Evolutionary conservation across 2,329 filamentous ascomycete genomes (phyloP).

Genomic region (Neofusicoccum parvum): DNA sequence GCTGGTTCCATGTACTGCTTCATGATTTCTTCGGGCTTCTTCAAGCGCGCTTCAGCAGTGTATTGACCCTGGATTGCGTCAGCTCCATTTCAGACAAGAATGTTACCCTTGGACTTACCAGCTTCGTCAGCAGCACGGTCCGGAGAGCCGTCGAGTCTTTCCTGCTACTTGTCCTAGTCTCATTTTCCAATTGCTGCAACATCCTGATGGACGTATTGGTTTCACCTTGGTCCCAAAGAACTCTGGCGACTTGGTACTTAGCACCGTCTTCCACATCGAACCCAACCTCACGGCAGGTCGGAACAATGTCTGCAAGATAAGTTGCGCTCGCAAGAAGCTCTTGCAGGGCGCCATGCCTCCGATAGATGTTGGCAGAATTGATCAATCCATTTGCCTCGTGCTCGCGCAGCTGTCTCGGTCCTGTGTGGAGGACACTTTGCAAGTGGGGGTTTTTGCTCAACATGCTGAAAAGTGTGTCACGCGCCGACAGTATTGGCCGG

Average conservation of each 20-base stretch:
- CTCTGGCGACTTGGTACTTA: conserved; percentile 81
- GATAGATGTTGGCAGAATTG: conserved; percentile 72
- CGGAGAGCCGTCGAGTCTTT: conserved; percentile 26
- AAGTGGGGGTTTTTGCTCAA: conserved; percentile 71
- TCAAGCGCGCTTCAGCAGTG: conserved; percentile 83
- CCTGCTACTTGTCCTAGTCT: conserved; percentile 20
- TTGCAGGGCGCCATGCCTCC: conserved; percentile 79
- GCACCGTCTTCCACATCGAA: conserved; percentile 76
- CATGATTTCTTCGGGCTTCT: conserved; percentile 89
- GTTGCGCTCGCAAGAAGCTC: conserved; percentile 86
- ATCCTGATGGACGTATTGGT: conserved; percentile 86
- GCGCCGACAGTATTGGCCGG: conserved; percentile 76
- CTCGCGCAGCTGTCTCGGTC: conserved; percentile 64
- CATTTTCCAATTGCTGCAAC: conserved; percentile 66
- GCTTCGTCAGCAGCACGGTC: conserved; percentile 78
- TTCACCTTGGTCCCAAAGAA: conserved; percentile 93
- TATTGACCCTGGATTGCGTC: conserved; percentile 66
- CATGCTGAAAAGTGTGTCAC: conserved; percentile 79
- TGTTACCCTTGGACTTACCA: conserved; percentile 48
- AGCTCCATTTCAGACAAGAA: conserved; percentile 22
- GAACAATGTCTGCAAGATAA: conserved; percentile 76
- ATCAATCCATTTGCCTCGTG: conserved; percentile 78
- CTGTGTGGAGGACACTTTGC: conserved; percentile 62
- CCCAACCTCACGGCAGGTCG: conserved; percentile 68
- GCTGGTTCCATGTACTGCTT: conserved; percentile 83